Evolutionary conservation across 2,329 filamentous ascomycete species (phyloP), one percentile per base, ranked within the genome.

Genomic region (Akanthomyces dipterigenus): DNA sequence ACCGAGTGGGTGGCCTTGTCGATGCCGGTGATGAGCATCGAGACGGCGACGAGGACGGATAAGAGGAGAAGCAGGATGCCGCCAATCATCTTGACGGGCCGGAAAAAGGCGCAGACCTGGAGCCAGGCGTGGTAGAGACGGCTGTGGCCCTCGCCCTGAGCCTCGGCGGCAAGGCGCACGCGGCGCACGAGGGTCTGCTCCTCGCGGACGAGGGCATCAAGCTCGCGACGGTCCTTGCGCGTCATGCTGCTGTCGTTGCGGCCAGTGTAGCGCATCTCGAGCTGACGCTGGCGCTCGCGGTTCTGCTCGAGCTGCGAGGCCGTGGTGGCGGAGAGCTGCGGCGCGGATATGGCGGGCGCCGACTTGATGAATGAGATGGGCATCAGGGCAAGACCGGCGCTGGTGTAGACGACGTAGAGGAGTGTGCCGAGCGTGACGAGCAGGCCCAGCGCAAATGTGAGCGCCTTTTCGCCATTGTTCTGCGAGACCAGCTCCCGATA

Each of bases 1-100:
- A 96, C 79, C 3, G 93, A 97, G 78, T 98, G 97, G 74, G 89
- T 93, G 40, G 92, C 91, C 78, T 98, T 98, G 82, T 99, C 95
- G 70, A 98, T 92, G 66, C 87, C 89, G 0, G 93, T 98, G 71
- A 98, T 89, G 67, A 98, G 83, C 91, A 99, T 98, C 14, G 91
- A 96, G 9, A 88, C 83, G 83, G 91, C 96, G 66, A 96, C 82
- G 46, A 96, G 67, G 16, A 96, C 75, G 0, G 90, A 82, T 24
- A 96, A 72, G 1, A 91, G 66, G 36, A 97, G 81, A 3, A 98
- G 77, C 0, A 96, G 67, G 54, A 97, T 79, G 16, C 95, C 95
- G 1, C 91, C 89, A 16, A 98, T 74, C 46, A 98, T 84, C 77
- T 96, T 96, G 68, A 99, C 78, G 1, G 95, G 95, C 8, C 93